Conservation (phyloP, 2,329 filamentous ascomycete species). For the Parastagonospora avenae region DNA sequence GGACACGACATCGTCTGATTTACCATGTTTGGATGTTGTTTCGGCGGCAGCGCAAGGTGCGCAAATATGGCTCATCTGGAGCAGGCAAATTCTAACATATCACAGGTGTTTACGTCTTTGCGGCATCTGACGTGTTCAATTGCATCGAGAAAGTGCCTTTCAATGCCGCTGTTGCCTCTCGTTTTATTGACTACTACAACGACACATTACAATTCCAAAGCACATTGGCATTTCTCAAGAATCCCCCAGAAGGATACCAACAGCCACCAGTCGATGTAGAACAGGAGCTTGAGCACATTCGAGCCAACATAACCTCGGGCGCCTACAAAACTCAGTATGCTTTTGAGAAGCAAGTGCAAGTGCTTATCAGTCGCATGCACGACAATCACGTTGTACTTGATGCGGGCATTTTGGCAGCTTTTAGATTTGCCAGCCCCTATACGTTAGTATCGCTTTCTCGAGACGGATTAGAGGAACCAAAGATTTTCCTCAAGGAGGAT, state of each 20-base stretch:
- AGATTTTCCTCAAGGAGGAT: conserved; percentile 38
- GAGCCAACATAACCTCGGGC: conserved; percentile 20
- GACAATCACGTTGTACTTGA: conserved; percentile 39
- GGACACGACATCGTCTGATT: neutral
- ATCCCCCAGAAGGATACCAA: conserved; percentile 49
- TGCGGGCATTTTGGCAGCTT: conserved; percentile 34
- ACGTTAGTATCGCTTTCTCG: conserved; percentile 27
- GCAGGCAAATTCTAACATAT: neutral
- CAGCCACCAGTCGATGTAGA: conserved; percentile 46
- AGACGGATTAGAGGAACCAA: conserved; percentile 31
- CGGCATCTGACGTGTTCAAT: conserved; percentile 9
- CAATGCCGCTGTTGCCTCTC: conserved; percentile 49
- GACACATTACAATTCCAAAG: conserved; percentile 53
- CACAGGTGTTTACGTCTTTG: neutral
- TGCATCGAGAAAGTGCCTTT: conserved; percentile 55
- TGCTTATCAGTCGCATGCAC: conserved; percentile 35
- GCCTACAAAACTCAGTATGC: conserved; percentile 46
- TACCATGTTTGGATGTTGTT: neutral
- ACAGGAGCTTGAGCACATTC: conserved; percentile 31
- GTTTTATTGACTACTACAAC: conserved; percentile 53
- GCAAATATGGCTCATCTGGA: neutral
- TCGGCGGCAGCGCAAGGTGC: neutral
- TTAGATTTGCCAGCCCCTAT: conserved; percentile 29
- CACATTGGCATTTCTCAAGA: conserved; percentile 49
- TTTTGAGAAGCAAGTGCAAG: conserved; percentile 45